Evolutionary conservation across 148 eudicot species (phyloP).

Genomic region (Cornus suecica): DNA sequence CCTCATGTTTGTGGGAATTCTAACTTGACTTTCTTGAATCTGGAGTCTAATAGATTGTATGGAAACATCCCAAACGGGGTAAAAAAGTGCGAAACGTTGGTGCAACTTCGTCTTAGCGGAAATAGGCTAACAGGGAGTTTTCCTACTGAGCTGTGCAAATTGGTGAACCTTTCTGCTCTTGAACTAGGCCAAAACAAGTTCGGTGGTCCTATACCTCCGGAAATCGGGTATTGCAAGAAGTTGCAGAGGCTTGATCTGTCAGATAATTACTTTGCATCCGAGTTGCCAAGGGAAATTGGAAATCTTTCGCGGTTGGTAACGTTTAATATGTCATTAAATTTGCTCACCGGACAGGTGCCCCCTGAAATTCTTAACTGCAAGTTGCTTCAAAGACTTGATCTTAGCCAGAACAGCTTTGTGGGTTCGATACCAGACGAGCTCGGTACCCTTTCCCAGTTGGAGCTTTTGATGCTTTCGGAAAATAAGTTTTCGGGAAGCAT

Average conservation of each 20-base stretch:
- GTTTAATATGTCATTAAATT: slow-evolving; percentile 77
- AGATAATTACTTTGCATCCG: slow-evolving; percentile 56
- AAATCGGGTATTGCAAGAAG: slow-evolving; percentile 60
- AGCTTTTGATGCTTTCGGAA: slow-evolving; percentile 80
- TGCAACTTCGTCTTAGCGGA: slow-evolving; percentile 65
- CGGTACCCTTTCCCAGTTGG: slow-evolving; percentile 69
- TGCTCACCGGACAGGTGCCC: slow-evolving; percentile 60
- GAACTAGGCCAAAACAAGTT: slow-evolving; percentile 82
- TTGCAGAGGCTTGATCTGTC: slow-evolving; percentile 86
- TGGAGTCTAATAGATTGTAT: slow-evolving; percentile 61
- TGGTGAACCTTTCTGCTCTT: slow-evolving; percentile 68
- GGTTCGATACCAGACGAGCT: slow-evolving; percentile 59
- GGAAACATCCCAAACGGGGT: slow-evolving; percentile 77
- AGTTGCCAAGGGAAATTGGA: slow-evolving; percentile 81
- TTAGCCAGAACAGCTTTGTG: slow-evolving; percentile 63
- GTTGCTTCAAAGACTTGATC: slow-evolving; percentile 87
- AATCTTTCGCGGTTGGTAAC: slow-evolving; percentile 59
- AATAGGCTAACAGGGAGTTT: slow-evolving; percentile 70
- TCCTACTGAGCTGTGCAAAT: slow-evolving; percentile 70
- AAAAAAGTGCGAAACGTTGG: slow-evolving; percentile 55
- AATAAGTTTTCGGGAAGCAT: slow-evolving; percentile 71
- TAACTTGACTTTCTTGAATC: slow-evolving; percentile 67
- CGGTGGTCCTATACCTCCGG: slow-evolving; percentile 67
- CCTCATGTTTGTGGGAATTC: slow-evolving; percentile 59
- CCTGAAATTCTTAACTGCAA: slow-evolving; percentile 66